Conservation (phyloP, 2,329 filamentous ascomycete species). For the Pleomassaria siparia region DNA sequence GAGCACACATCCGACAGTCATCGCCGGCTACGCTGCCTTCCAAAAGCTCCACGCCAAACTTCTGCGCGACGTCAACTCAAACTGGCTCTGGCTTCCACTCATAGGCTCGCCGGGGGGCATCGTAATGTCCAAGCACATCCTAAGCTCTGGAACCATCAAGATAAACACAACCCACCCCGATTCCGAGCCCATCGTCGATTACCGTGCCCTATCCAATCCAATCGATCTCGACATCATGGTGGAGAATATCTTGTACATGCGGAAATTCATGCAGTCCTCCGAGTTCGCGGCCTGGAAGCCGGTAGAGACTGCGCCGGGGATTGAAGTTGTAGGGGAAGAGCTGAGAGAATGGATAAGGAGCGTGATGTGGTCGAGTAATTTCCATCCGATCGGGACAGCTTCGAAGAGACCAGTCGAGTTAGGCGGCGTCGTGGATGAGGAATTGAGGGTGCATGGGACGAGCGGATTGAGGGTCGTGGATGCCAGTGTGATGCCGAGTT, state of each 20-base stretch:
- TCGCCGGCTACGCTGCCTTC: constrained; percentile 15
- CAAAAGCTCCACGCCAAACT: constrained; percentile 18
- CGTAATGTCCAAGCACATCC: constrained; percentile 2
- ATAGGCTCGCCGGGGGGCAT: constrained; percentile 5
- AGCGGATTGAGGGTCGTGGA: constrained; percentile 12
- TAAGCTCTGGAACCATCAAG: constrained; percentile 30
- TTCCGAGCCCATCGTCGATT: constrained; percentile 29
- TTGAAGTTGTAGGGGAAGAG: constrained; percentile 1
- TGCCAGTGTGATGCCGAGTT: constrained; percentile 11
- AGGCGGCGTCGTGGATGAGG: constrained; percentile 32
- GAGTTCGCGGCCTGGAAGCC: constrained; percentile 27
- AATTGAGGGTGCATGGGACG: constrained; percentile 30
- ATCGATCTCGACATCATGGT: constrained; percentile 30
- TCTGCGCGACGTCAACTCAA: constrained; percentile 27
- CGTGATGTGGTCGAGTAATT: not conserved
- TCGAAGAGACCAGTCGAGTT: constrained; percentile 31
- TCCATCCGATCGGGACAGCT: constrained; percentile 30
- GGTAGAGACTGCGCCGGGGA: constrained; percentile 24
- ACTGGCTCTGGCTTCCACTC: constrained; percentile 8
- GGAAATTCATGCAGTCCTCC: constrained; percentile 30
- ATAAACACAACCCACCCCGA: constrained; percentile 35
- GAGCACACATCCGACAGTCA: constrained; percentile 15
- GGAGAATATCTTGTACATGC: constrained; percentile 39
- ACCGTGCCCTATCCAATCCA: constrained; percentile 33
- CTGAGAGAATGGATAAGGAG: constrained; percentile 2